Evolutionary conservation across 148 eudicot species (phyloP), one percentile per base, ranked within the genome.

Genomic region (Spergularia marina): DNA sequence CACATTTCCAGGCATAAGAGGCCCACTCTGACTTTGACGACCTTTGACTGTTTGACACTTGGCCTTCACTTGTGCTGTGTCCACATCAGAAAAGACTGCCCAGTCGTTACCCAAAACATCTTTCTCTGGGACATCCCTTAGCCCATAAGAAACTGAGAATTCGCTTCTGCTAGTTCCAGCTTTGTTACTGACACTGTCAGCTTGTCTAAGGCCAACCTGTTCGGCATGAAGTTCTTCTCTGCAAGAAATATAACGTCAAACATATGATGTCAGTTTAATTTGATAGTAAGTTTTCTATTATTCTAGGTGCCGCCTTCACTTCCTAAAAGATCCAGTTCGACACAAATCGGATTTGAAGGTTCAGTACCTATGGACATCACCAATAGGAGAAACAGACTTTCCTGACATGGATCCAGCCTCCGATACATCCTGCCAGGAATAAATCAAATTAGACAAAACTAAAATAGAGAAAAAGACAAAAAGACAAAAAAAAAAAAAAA

Each of bases 11-110:
- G 97, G 87, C 82, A 82, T 78, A 55, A 95, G 92, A 56, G 97
- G 97, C 63, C 97, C 98, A 81, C 96, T 91, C 79, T 86, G 94
- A 73, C 87, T 86, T 84, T 87, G 94, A 39, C 90, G 89, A 62
- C 77, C 81, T 84, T 80, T 90, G 34, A 71, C 87, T 39, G 81
- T 16, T 77, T 75, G 84, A 82, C 79, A 65, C 80, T 78, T 90
- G 58, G 76, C 68, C 76, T 86, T 91, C 59, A 84, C 70, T 63
- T 82, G 90, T 34, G 71, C 73, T 41, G 66, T 62, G 63, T 86
- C 93, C 70, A 75, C 84, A 55, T 89, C 97, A 40, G 82, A 62
- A 68, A 44, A 7, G 10, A 85, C 73, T 74, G 71, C 83, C 71
- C 65, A 55, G 72, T 90, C 98, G 34, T 85, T 18, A 84, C 78